Evolutionary conservation across 1,139 yeast species (phyloP).

Genomic region (Yamadazyma friedrichii): DNA sequence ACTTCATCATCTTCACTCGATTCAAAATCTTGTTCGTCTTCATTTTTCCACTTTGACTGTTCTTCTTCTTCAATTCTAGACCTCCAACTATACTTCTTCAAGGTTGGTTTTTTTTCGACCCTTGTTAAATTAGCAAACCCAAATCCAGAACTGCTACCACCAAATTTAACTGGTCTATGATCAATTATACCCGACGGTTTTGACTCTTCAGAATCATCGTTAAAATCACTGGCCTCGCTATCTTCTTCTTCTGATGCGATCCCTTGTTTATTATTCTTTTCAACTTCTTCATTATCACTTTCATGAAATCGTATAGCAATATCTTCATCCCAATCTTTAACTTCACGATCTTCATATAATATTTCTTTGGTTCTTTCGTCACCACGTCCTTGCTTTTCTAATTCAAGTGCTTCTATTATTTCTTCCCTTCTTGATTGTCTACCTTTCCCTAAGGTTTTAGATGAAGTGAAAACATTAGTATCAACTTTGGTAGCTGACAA

Average conservation of each 20-base stretch:
- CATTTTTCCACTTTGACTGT: constrained; percentile 16
- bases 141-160: constrained; percentile 64
- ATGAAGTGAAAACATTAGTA: constrained; percentile 62
- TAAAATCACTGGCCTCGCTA: constrained; percentile 17
- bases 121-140: constrained; percentile 61
- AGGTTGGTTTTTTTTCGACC: constrained; percentile 26
- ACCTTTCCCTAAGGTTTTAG: constrained; percentile 78
- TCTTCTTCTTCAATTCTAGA: constrained; percentile 38
- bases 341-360: constrained; percentile 67
- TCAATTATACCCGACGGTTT: constrained; percentile 51
- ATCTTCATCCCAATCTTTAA: constrained; percentile 60
- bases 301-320: constrained; percentile 3
- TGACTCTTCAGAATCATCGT: constrained; percentile 9
- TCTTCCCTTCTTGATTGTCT: constrained; percentile 69
- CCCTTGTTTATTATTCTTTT: constrained; percentile 11
- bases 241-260: constrained; percentile 20
- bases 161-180: constrained; percentile 62
- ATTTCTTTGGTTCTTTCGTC: constrained; percentile 61
- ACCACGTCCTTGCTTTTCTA: constrained; percentile 73
- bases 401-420: constrained; percentile 69
- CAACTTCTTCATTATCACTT: not conserved
- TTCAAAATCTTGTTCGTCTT: constrained; percentile 41
- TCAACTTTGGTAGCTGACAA: constrained; percentile 72
- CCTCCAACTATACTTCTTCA: constrained; percentile 45
- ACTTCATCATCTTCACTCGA: constrained; percentile 25